Evolutionary conservation across 805 yeast genomes (phyloP), one percentile per base, ranked within the genome.

Genomic region (Candida sanyiensis): DNA sequence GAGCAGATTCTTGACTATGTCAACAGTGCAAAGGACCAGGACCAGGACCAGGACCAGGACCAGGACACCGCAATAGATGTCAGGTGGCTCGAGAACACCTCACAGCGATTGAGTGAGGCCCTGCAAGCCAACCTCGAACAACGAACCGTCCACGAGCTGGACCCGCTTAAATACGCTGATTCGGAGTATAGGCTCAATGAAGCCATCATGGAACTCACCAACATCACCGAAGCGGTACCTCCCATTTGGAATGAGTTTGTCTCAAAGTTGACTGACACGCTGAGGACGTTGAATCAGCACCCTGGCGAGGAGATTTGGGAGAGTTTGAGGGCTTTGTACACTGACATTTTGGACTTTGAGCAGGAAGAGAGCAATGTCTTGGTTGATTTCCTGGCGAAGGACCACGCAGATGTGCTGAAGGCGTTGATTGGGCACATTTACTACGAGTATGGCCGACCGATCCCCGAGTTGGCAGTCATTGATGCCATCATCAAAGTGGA

Each of bases 291-390:
- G 9, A 29, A 40, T 2, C 18, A 34, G 10, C 55, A 52, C 31
- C 46, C 47, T 4, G 49, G 51, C 21, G 44, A 37, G 3, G 50
- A 49, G 19, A 42, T 50, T 8, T 36, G 47, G 12, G 49, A 47
- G 9, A 44, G 47, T 7, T 32, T 44, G 9, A 24, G 43, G 1
- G 13, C 21, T 6, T 30, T 50, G 3, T 38, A 49, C 12, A 31
- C 39, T 9, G 54, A 49, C 28, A 19, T 49, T 7, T 40, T 49
- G 9, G 53, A 50, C 19, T 37, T 33, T 7, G 49, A 45, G 23
- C 44, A 43, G 19, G 28, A 15, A 3, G 36, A 46, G 12, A 18
- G 17, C 6, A 47, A 47, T 25, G n/a, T 18, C 3, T 22, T 44
- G 5, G n/a, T 35, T 6, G 12, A 30, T 29, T 23, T 35, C 17